phyloP scores from a whole-genome alignment of 495 filamentous ascomycete species.

The Tuber microsphaerosporum region DNA sequence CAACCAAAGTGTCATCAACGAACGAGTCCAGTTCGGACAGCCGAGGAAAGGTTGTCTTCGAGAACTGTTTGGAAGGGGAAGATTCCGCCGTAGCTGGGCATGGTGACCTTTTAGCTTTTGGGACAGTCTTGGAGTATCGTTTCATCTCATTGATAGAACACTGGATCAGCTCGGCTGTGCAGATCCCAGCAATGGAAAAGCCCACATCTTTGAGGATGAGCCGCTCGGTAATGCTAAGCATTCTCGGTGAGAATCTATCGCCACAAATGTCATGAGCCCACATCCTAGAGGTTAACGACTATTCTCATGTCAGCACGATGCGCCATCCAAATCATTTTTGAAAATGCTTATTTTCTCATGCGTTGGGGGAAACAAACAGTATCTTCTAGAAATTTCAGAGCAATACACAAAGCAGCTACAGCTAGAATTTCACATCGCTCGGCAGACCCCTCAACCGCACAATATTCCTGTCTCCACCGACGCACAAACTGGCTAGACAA shows the following conservation, averaged over 20 bases:
- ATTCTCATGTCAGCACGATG: constrained; percentile 18
- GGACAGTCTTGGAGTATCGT: constrained; percentile 18
- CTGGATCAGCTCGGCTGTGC: constrained; percentile 31
- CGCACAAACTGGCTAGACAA: constrained; percentile 37
- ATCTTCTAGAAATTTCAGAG: constrained; percentile 40
- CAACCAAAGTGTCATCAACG: constrained; percentile 19
- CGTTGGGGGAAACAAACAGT: constrained; percentile 27
- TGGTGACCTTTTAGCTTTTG: constrained; percentile 12
- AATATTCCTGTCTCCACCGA: constrained; percentile 39
- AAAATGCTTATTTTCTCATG: constrained; percentile 3
- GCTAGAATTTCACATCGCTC: constrained; percentile 36
- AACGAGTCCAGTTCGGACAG: constrained; percentile 20
- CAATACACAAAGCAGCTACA: constrained; percentile 37
- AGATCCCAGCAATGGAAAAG: constrained; percentile 36
- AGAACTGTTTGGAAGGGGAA: constrained; percentile 19
- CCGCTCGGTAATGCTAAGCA: constrained; percentile 33
- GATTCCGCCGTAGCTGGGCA: constrained; percentile 9
- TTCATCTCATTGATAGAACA: constrained; percentile 32
- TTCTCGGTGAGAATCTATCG: constrained; percentile 28
- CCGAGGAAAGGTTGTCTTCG: constrained; percentile 30
- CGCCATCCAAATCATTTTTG: neutral
- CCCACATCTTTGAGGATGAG: constrained; percentile 36
- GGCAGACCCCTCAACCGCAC: constrained; percentile 25
- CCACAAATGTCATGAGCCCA: constrained; percentile 37
- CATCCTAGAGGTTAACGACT: constrained; percentile 33